phyloP scores from a whole-genome alignment of 2,329 filamentous ascomycete genomes.

The Pseudogymnoascus pannorum region DNA sequence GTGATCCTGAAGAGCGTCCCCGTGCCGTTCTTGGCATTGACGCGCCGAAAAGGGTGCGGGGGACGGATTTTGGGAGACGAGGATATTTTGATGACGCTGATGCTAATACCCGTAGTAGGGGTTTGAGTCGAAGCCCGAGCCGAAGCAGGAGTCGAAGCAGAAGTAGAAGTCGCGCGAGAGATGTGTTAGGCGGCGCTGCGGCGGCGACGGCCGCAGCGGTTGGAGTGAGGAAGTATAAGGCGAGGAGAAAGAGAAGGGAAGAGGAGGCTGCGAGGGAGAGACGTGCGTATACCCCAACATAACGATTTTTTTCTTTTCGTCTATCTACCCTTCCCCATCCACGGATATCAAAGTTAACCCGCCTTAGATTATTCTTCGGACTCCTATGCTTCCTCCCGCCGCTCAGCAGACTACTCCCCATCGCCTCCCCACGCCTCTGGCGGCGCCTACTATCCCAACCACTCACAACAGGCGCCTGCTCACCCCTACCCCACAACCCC shows the following conservation, averaged over 20 bases:
- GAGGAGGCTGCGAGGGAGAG: constrained; percentile 22
- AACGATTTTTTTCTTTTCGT: neutral
- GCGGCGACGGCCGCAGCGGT: constrained; percentile 54
- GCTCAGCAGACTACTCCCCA: constrained; percentile 22
- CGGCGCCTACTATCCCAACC: constrained; percentile 24
- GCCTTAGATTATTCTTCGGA: neutral
- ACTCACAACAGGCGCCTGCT: neutral
- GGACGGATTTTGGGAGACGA: constrained; percentile 27
- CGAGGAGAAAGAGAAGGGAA: constrained; percentile 37
- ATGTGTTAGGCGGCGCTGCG: constrained; percentile 48
- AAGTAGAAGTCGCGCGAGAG: constrained; percentile 47
- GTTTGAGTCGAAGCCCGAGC: constrained; percentile 12
- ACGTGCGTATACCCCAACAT: constrained; percentile 4
- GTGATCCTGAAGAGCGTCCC: neutral
- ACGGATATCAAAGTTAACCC: neutral
- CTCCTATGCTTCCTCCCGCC: neutral
- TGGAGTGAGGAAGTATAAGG: constrained; percentile 53
- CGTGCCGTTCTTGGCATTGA: constrained; percentile 44
- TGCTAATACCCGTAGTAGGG: constrained; percentile 29
- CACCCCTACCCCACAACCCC: neutral
- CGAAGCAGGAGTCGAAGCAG: constrained; percentile 33
- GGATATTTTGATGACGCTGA: neutral
- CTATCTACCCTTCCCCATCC: neutral
- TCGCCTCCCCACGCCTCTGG: constrained; percentile 30
- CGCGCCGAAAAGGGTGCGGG: constrained; percentile 31